phyloP scores from a whole-genome alignment of 148 eudicot genomes.

The Rhododendron mucronatum region DNA sequence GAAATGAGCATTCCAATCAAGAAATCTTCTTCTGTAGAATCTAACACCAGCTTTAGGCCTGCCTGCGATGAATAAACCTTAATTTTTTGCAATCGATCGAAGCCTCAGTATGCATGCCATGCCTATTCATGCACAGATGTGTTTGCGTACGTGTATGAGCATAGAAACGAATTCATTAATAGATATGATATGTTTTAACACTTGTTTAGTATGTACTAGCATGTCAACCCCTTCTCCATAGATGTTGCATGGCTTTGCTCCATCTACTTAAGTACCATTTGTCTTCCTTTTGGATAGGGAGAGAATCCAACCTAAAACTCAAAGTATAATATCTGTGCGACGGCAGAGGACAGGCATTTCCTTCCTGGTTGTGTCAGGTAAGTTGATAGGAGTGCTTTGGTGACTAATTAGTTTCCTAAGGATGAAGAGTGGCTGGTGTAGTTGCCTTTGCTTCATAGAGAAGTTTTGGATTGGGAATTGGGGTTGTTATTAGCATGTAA shows the following conservation, averaged over 20 bases:
- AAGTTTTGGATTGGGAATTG: not conserved
- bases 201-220: not conserved
- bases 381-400: not conserved
- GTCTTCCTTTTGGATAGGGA: not conserved
- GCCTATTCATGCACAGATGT: not conserved
- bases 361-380: not conserved
- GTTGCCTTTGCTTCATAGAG: not conserved
- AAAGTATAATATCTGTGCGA: not conserved
- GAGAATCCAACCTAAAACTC: not conserved
- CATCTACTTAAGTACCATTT: not conserved
- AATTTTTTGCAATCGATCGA: conserved; percentile 9
- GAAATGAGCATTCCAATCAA: conserved; percentile 57
- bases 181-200: not conserved
- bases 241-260: not conserved
- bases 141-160: not conserved
- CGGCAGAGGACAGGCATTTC: not conserved
- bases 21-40: conserved; percentile 53
- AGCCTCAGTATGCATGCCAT: not conserved
- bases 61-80: conserved; percentile 42
- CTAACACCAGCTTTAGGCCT: conserved; percentile 59
- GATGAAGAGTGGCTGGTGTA: not conserved
- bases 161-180: not conserved
- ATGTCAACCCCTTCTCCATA: not conserved
- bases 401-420: not conserved
- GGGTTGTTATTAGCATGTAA: not conserved